Evolutionary conservation across 2,329 filamentous ascomycete genomes (phyloP).

Genomic region (Hymenotorrendiella dingleyae): DNA sequence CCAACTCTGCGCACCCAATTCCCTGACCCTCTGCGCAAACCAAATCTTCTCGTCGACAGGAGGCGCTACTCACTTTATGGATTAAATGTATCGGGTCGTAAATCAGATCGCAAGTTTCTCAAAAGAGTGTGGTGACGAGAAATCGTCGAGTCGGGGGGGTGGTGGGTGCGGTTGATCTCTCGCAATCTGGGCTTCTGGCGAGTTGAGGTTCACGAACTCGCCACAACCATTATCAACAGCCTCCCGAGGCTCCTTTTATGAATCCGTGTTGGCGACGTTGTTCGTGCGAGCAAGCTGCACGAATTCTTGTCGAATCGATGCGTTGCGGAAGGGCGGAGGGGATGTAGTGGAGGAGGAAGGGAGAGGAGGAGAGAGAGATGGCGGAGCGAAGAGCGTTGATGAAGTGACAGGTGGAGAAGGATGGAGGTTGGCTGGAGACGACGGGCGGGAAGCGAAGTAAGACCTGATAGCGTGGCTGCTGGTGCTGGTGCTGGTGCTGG

Average conservation of each 20-base stretch:
- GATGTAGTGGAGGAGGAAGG: neutral
- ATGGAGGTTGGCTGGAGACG: neutral
- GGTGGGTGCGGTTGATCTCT: slow-evolving; percentile 8
- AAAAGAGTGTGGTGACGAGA: slow-evolving; percentile 34
- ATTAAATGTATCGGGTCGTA: slow-evolving; percentile 25
- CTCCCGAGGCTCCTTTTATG: slow-evolving; percentile 26
- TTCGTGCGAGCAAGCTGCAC: slow-evolving; percentile 20
- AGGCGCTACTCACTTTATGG: slow-evolving; percentile 25
- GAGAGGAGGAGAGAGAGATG: neutral
- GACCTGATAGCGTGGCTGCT: no score
- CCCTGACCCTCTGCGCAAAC: neutral
- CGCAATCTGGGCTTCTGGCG: neutral
- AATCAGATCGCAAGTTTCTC: slow-evolving; percentile 18
- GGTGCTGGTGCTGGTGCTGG: no score
- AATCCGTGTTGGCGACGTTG: slow-evolving; percentile 11
- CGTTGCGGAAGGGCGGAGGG: neutral
- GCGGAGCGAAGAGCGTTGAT: neutral
- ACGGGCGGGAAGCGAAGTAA: neutral
- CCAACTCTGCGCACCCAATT: neutral
- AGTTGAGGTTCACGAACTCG: slow-evolving; percentile 21
- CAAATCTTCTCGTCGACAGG: neutral
- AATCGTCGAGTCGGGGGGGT: slow-evolving; percentile 23
- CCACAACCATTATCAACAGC: slow-evolving; percentile 28
- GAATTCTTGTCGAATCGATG: slow-evolving; percentile 9
- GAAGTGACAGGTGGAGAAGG: neutral